Base-by-base conservation (phyloP, 768 basidiomycete genomes). In the Suillus hirtellus region DNA sequence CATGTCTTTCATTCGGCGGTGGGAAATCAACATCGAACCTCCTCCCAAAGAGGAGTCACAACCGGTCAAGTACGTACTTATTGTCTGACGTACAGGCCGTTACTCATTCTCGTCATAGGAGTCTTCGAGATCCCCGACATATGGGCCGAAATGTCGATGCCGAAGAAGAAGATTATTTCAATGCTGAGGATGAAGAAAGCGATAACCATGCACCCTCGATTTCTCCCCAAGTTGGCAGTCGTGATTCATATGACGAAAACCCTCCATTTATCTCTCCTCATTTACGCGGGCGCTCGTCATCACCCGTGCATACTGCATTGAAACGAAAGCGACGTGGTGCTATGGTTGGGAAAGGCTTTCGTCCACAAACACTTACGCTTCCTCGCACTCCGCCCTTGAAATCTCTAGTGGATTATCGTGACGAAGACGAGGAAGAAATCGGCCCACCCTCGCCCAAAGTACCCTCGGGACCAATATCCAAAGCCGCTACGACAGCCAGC, bases 131-230 rank as follows among this genome's bases (percentile, higher is more conserved):
- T 77, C 76, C 80, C 21, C 65, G 78, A 69, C 65, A 77, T 75
- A 69, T 64, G 61, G 83, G 81, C 49, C 83, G 83, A 38, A 72
- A 77, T 40, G 74, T 87, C 63, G 92, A 93, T 66, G 81, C 81
- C 6, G 90, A 92, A 65, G 96, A 99, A 73, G 96, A 99, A 73
- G 86, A 89, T 64, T 99, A 97, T 78, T 98, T 97, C 83, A 94
- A 96, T 69, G 83, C 80, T 35, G 92, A 92, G 46, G 93, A 95
- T 65, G 92, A 94, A 49, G 95, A 95, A 67, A 79, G 83, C 35
- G 80, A 82, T 17, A 81, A 75, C 67, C 64, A 73, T n/a, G 70
- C 75, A 38, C 71, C 75, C n/a, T 68, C 71, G 59, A 68, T 76
- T 62, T 68, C 74, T 40, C 47, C 66, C 4, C 71, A 64, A n/a